Conservation (phyloP, 2,329 filamentous ascomycete species). For the Allantophomopsis cytisporea region DNA sequence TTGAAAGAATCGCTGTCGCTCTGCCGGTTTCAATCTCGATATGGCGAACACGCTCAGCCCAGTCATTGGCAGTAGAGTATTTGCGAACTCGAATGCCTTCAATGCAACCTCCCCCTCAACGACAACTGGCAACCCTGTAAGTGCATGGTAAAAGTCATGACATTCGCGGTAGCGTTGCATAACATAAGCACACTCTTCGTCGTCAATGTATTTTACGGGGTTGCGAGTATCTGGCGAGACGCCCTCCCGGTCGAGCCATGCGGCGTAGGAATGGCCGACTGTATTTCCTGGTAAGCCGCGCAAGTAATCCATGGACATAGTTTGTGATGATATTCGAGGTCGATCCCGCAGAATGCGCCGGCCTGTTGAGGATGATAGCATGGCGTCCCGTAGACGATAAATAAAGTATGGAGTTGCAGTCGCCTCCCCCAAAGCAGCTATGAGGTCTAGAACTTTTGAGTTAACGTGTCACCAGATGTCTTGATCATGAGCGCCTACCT, state of each 20-base stretch:
- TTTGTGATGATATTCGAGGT: slow-evolving; percentile 70
- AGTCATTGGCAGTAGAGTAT: slow-evolving; percentile 91
- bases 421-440: slow-evolving; percentile 86
- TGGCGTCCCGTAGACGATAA: slow-evolving; percentile 76
- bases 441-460: slow-evolving; percentile 51
- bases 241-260: slow-evolving; percentile 88
- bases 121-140: slow-evolving; percentile 81
- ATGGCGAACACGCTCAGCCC: slow-evolving; percentile 69
- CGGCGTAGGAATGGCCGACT: slow-evolving; percentile 71
- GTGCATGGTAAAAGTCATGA: slow-evolving; percentile 94
- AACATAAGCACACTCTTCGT: slow-evolving; percentile 92
- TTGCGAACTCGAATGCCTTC: slow-evolving; percentile 95
- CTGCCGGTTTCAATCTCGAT: slow-evolving; percentile 45
- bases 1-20: slow-evolving; percentile 52
- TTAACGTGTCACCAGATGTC: background rate
- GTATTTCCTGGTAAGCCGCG: slow-evolving; percentile 58
- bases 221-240: slow-evolving; percentile 84
- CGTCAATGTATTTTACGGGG: slow-evolving; percentile 78
- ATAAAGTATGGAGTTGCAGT: slow-evolving; percentile 95
- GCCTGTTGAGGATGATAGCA: slow-evolving; percentile 75
- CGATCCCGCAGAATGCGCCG: slow-evolving; percentile 83
- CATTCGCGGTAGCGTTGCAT: slow-evolving; percentile 97
- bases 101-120: slow-evolving; percentile 96
- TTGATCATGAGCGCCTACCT: slow-evolving; percentile 28
- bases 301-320: slow-evolving; percentile 50